Evolutionary conservation across 2,329 filamentous ascomycete species (phyloP), one percentile per base, ranked within the genome.

Genomic region (Aspergillus fijiensis): DNA sequence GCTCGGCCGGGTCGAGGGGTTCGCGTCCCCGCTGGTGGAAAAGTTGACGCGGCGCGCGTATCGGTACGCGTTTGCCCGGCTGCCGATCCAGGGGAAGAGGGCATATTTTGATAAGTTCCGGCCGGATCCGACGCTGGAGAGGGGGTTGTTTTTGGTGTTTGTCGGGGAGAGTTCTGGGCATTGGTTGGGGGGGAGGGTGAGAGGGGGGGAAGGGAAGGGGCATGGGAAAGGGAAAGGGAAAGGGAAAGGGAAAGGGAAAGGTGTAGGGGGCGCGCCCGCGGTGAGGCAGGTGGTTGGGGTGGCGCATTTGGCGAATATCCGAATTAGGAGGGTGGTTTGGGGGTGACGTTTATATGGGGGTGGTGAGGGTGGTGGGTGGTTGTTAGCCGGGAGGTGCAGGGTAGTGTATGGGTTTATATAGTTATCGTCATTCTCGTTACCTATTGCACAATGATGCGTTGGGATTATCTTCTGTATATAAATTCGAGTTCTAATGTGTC

Each of bases 281-380:
- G 63, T 69, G 2, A 64, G 71, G 19, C 67, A 75, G 42, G 65
- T 75, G 33, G 31, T 74, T 11, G 74, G 74, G 1, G 72, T 77
- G 57, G 61, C 72, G 14, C 76, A 78, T 61, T 70, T 77, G 63
- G 74, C 75, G 1, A 77, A 78, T 64, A 74, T 78, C 31, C 74
- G 71, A 27, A 63, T 77, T 51, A 60, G 72, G 3, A 70, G 70
- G 29, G 50, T 69, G 12, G 55, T 60, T 29, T 57, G 42, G 23
- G 35, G 51, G 14, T 53, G 1, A n/a, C 3, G 0, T 16, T 42
- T n/a, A 5, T 42, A 12, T 10, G 31, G 31, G 12, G 12, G 33
- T 12, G 33, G 6, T 3, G 10, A 35, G 33, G 33, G 33, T 11
- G 12, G 33, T 23, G 31, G 1, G 3, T 12, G 4, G 25, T 27